Evolutionary conservation across 208 protist genomes (phyloP), one percentile per base, ranked within the genome.

Genomic region (Porcisia hertigi): DNA sequence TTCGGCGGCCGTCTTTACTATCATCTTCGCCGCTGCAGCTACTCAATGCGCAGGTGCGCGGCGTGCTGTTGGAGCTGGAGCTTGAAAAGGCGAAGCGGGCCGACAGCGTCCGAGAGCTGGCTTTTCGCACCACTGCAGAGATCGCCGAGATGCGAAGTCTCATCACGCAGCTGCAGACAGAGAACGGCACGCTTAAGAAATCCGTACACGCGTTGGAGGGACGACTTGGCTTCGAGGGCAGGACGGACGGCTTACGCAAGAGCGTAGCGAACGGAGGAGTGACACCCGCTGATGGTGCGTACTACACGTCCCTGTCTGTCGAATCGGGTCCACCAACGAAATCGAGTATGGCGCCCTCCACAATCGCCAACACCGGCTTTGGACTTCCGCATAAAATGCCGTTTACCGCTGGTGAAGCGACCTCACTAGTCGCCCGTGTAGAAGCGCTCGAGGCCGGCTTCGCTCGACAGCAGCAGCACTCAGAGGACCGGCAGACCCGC

Each of bases 71-170:
- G 41, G 90, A 94, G 73, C 70, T 97, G 36, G 89, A 94, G 77
- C 84, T 93, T 45, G 92, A 95, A 84, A 87, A 88, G 41, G 77
- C 75, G 11, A 85, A 90, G n/a, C 90, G 90, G 64, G 80, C 75
- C 1, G 85, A 92, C 73, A 81, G 80, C 59, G 79, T 92, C 36
- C 87, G 82, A 23, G 88, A 93, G 43, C 64, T 95, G 66, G 69
- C 83, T 20, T 73, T 76, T 60, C 78, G 83, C 41, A 59, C 83
- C 53, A 76, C 75, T 3, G 77, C 84, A 5, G 80, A 95, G 39
- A 52, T 94, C 43, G 82, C 81, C 0, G 88, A 94, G 69, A 43
- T 97, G 64, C 75, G 77, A 52, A 86, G 83, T 20, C 82, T 82
- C 54, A 62, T 94, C 47, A 67, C 77, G 77, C 89, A 93, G 74